Percentiles rank a stretch among this genome's conserved stretches.
Evolutionary conservation across 805 yeast species (phyloP).

Genomic region (Kodamaea jinghongensis): DNA sequence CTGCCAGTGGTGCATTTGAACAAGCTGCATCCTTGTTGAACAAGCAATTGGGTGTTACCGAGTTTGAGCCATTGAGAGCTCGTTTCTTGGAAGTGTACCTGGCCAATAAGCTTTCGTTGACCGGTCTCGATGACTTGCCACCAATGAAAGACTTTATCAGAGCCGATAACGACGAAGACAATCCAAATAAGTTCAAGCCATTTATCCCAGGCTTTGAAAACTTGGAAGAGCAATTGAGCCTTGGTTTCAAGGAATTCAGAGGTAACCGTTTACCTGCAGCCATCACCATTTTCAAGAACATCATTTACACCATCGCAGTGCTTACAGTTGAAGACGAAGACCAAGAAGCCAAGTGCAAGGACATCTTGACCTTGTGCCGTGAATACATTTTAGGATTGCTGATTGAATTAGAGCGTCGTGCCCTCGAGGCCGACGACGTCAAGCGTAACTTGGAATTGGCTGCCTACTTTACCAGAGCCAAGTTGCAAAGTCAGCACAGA

Average conservation of each 20-base stretch:
- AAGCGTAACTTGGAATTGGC: slow-evolving; percentile 93
- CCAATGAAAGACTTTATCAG: slow-evolving; percentile 69
- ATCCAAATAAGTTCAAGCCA: slow-evolving; percentile 51
- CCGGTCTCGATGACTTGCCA: slow-evolving; percentile 72
- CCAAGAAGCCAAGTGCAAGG: slow-evolving; percentile 73
- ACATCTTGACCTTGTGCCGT: slow-evolving; percentile 69
- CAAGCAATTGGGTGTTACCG: slow-evolving; percentile 82
- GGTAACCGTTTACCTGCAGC: slow-evolving; percentile 82
- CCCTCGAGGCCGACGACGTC: slow-evolving; percentile 64
- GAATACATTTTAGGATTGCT: slow-evolving; percentile 92
- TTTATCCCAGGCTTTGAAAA: slow-evolving; percentile 69
- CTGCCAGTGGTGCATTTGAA: slow-evolving; percentile 95
- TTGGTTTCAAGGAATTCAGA: slow-evolving; percentile 81
- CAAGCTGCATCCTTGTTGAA: slow-evolving; percentile 90
- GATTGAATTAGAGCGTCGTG: slow-evolving; percentile 85
- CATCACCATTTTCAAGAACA: slow-evolving; percentile 70
- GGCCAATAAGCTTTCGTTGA: slow-evolving; percentile 70
- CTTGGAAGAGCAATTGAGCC: slow-evolving; percentile 58
- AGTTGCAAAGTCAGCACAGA: slow-evolving; percentile 78
- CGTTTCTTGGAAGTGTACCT: slow-evolving; percentile 84
- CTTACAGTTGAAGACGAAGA: slow-evolving; percentile 69
- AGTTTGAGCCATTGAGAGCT: slow-evolving; percentile 82
- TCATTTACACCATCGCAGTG: slow-evolving; percentile 72
- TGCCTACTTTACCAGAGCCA: slow-evolving; percentile 87
- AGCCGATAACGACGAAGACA: slow-evolving; percentile 58